phyloP scores from a whole-genome alignment of 225 moss, liverwort and hornwort genomes.

The Polytrichum commune region DNA sequence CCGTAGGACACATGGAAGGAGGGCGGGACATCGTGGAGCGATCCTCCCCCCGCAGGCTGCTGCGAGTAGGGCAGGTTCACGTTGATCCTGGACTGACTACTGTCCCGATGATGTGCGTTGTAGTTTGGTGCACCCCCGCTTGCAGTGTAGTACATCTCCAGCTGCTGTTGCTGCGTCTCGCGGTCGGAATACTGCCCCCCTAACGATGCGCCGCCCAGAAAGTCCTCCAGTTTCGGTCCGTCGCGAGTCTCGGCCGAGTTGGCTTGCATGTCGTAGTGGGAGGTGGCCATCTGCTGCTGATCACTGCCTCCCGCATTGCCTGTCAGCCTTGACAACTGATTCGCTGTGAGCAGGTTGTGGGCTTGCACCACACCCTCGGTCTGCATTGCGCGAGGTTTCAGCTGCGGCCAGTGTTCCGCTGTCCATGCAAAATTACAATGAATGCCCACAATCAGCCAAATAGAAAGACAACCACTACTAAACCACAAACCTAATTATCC shows the following conservation, averaged over 20 bases:
- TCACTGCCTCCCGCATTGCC: conserved; percentile 67
- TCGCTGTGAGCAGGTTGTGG: conserved; percentile 83
- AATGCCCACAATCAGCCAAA: not conserved
- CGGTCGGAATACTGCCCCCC: conserved; percentile 92
- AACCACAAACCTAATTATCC: not conserved
- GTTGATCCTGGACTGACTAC: conserved; percentile 60
- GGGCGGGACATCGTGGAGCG: conserved; percentile 83
- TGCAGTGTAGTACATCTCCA: conserved; percentile 51
- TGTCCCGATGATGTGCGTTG: conserved; percentile 13
- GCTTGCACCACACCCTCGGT: conserved; percentile 53
- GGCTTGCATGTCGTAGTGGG: conserved; percentile 77
- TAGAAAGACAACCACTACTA: not conserved
- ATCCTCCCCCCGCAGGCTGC: conserved; percentile 34
- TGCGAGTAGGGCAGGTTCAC: conserved; percentile 80
- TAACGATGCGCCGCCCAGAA: conserved; percentile 85
- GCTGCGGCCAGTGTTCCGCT: conserved; percentile 49
- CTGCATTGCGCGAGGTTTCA: conserved; percentile 55
- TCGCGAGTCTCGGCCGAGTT: conserved; percentile 49
- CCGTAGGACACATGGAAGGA: conserved; percentile 92
- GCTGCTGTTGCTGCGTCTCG: conserved; percentile 62
- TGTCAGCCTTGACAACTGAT: conserved; percentile 80
- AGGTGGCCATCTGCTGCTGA: conserved; percentile 54
- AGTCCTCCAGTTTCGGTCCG: conserved; percentile 97
- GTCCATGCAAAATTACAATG: conserved; percentile 14
- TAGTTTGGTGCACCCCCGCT: conserved; percentile 30